Evolutionary conservation across 495 filamentous ascomycete species (phyloP).

Genomic region (Neurospora hispaniola): DNA sequence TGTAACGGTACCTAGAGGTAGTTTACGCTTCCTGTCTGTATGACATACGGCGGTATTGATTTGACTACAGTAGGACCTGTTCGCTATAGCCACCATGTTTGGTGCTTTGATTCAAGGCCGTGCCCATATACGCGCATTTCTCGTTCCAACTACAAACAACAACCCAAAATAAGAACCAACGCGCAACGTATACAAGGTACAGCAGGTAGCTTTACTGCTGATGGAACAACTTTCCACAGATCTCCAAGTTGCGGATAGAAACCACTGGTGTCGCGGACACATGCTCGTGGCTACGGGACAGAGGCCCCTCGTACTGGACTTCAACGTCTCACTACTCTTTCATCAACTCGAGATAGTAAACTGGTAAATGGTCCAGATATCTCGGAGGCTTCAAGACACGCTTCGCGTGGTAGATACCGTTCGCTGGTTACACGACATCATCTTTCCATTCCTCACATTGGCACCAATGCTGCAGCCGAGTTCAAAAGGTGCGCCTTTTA

Average conservation of each 20-base stretch:
- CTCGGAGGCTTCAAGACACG: neutral
- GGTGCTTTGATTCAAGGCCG: neutral
- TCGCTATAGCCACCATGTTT: neutral
- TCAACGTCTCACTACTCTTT: too few relatives aligned
- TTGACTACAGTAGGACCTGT: neutral
- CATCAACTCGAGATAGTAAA: neutral
- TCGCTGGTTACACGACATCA: constrained; percentile 7
- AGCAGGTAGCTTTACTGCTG: too few relatives aligned
- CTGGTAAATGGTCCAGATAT: neutral
- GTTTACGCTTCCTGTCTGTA: neutral
- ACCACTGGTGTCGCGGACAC: too few relatives aligned
- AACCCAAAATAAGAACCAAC: too few relatives aligned
- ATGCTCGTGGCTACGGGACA: too few relatives aligned
- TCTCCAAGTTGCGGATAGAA: too few relatives aligned
- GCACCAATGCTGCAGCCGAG: constrained; percentile 1
- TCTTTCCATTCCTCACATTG: neutral
- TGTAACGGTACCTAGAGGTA: neutral
- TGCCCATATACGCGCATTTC: too few relatives aligned
- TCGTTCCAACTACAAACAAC: too few relatives aligned
- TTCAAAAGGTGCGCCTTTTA: neutral
- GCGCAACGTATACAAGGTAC: too few relatives aligned
- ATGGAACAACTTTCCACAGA: too few relatives aligned
- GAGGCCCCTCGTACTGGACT: too few relatives aligned
- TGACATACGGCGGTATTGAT: neutral
- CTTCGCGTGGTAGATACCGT: constrained; percentile 4